phyloP scores from a whole-genome alignment of 768 basidiomycete genomes.

The Lentinula boryana region DNA sequence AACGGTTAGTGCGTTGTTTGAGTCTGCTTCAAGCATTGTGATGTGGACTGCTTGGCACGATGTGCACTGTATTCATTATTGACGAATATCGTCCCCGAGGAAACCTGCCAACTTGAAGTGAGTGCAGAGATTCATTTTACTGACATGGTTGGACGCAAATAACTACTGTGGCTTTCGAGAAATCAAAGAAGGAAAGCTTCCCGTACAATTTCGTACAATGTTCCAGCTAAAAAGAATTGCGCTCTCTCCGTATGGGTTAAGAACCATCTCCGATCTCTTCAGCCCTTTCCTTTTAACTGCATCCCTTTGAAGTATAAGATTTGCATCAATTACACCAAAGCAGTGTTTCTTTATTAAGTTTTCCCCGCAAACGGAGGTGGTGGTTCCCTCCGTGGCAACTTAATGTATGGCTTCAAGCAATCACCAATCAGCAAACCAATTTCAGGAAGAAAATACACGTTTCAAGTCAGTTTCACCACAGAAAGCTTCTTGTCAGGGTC shows the following conservation, averaged over 20 bases:
- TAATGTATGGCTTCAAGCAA: too few relatives aligned
- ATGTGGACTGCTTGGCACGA: background rate
- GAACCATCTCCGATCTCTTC: background rate
- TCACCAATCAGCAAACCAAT: too few relatives aligned
- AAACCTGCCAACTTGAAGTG: background rate
- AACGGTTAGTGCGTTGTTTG: too few relatives aligned
- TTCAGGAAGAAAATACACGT: too few relatives aligned
- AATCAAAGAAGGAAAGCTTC: background rate
- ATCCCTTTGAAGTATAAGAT: too few relatives aligned
- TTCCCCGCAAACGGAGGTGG: background rate
- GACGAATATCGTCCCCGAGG: too few relatives aligned
- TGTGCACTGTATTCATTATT: background rate
- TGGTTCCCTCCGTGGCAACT: too few relatives aligned
- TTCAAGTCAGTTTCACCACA: too few relatives aligned
- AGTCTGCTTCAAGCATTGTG: too few relatives aligned
- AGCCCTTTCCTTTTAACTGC: background rate
- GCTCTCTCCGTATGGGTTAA: background rate
- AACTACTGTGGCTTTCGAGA: background rate
- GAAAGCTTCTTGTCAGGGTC: too few relatives aligned
- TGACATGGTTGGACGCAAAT: background rate
- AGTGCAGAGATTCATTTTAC: background rate
- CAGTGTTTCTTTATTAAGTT: too few relatives aligned
- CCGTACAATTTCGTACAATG: background rate
- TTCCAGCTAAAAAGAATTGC: background rate
- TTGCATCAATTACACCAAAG: too few relatives aligned